Evolutionary conservation across 352 stramenopile species (phyloP).

Genomic region (Pythium aphanidermatum): DNA sequence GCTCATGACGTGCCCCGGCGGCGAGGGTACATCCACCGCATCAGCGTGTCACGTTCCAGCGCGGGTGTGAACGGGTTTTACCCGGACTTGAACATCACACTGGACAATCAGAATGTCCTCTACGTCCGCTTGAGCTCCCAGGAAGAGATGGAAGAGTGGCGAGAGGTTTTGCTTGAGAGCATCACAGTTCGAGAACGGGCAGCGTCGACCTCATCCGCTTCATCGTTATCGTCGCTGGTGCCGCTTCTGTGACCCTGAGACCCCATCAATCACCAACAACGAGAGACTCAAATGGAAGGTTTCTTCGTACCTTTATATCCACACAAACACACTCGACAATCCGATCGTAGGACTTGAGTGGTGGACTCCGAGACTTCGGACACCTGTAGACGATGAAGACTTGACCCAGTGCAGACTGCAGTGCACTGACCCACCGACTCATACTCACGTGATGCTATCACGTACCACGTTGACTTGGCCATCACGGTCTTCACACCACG

Average conservation of each 20-base stretch:
- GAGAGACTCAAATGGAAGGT: slow-evolving; percentile 13
- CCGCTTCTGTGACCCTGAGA: slow-evolving; percentile 10
- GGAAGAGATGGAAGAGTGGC: slow-evolving; percentile 29
- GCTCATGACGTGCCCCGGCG: slow-evolving; percentile 64
- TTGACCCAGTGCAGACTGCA: slow-evolving; percentile 6
- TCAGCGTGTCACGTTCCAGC: slow-evolving; percentile 18
- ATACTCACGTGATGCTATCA: no score
- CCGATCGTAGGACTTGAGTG: no score
- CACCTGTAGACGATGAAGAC: not conserved
- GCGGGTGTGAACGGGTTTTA: slow-evolving; percentile 15
- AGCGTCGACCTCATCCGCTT: not conserved
- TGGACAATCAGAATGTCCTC: slow-evolving; percentile 17
- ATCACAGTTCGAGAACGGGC: not conserved
- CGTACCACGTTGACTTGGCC: not conserved
- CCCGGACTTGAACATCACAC: slow-evolving; percentile 19
- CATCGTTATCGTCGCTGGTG: slow-evolving; percentile 8
- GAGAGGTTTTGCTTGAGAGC: slow-evolving; percentile 16
- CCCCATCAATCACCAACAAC: not conserved
- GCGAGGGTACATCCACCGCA: slow-evolving; percentile 48
- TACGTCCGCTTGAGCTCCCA: slow-evolving; percentile 21
- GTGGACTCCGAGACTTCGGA: no score
- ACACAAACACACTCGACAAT: not conserved
- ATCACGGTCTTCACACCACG: not conserved
- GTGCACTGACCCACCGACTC: slow-evolving; percentile 6
- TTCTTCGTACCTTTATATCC: not conserved